Conservation (phyloP, 2,329 filamentous ascomycete species). For the Bipolaris zeicola region DNA sequence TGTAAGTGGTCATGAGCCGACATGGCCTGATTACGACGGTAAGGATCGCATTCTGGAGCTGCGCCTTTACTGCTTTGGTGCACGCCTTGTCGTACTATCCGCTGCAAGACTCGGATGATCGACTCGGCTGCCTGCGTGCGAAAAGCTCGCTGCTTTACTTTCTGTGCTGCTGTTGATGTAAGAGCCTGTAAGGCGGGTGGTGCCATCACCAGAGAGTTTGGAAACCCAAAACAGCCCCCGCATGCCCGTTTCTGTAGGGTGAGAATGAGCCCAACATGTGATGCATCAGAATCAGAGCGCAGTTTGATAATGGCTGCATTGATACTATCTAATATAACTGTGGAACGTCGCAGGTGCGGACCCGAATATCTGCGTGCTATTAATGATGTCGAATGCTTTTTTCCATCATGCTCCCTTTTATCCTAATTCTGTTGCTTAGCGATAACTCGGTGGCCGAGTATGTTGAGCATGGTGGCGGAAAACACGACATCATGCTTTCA, state of each 20-base stretch:
- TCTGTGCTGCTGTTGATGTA: constrained; percentile 8
- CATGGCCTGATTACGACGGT: constrained; percentile 15
- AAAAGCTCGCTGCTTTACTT: neutral
- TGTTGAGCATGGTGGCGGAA: neutral
- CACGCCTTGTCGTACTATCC: neutral
- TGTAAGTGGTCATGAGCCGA: constrained; percentile 10
- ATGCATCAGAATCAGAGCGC: neutral
- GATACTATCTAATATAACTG: constrained; percentile 6
- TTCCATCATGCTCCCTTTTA: constrained; percentile 1
- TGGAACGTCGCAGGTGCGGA: neutral
- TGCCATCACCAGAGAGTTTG: constrained; percentile 7
- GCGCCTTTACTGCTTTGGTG: constrained; percentile 5
- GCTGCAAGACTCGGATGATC: constrained; percentile 17
- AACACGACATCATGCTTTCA: neutral
- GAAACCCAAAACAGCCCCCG: neutral
- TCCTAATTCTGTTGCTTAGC: neutral
- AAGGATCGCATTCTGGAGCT: neutral
- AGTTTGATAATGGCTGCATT: constrained; percentile 5
- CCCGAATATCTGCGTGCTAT: neutral
- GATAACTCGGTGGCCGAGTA: neutral
- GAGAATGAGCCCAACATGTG: neutral
- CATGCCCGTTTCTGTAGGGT: neutral
- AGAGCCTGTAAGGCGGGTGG: neutral
- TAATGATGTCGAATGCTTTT: constrained; percentile 5
- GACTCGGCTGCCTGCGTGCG: neutral